Base-by-base conservation (phyloP, 257 asterid species). In the Apocynum venetum region DNA sequence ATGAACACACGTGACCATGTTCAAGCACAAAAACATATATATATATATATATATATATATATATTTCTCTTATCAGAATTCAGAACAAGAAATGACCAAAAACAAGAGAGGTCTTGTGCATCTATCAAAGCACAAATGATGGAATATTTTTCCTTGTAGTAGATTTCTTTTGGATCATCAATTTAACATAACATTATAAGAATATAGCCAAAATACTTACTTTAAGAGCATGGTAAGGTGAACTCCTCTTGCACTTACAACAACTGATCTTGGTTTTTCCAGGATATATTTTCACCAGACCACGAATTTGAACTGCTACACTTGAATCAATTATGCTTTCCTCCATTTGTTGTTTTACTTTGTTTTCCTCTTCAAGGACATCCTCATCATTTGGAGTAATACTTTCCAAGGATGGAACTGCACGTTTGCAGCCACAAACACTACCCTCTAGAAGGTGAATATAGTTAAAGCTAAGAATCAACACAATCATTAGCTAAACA, bases 221-320 rank as follows among this genome's bases (percentile, higher is more conserved):
- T 91, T 88, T 91, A 78, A 93, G 90, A 67, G 97, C 98, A 82
- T 91, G 97, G 86, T 86, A 93, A 55, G 98, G 91, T 38, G 98
- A 71, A 79, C 88, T 91, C 80, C 86, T 89, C 86, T 85, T 88
- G 91, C 97, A 93, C 76, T 87, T 91, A 84, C 85, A 91, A 85
- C 97, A 90, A 82, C 93, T 88, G 57, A 88, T 76, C 65, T 89
- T 90, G 74, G 88, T 89, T 79, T 86, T 20, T 75, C 97, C 96
- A 36, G 93, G 94, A 86, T 91, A 93, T 70, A 79, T 88, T 84
- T 93, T 93, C 77, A 84, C 91, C 74, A 93, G 92, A 70, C 98
- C 98, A 25, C 89, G 90, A 84, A 93, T 79, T 86, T 93, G 98
- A 85, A 87, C 97, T 68, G 98, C 97, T 77, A 84, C 76, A 61